phyloP scores from a whole-genome alignment of 495 filamentous ascomycete genomes.

The Penicillium desertorum region DNA sequence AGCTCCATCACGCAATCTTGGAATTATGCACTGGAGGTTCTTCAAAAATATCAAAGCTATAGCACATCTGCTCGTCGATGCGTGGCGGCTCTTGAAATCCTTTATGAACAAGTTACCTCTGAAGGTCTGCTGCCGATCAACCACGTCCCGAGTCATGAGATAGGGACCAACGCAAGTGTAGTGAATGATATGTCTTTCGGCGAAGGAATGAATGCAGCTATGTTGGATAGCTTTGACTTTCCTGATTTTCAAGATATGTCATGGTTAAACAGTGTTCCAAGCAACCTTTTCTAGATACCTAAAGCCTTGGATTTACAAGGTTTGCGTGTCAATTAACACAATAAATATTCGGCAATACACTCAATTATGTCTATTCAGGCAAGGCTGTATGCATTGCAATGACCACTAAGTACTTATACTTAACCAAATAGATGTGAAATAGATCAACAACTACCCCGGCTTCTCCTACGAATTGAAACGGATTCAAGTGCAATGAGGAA shows the following conservation, averaged over 20 bases:
- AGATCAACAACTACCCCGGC: neutral
- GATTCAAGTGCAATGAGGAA: slow-evolving; percentile 30
- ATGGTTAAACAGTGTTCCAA: slow-evolving; percentile 42
- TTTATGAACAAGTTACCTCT: slow-evolving; percentile 37
- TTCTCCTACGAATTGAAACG: slow-evolving; percentile 11
- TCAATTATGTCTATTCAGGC: neutral
- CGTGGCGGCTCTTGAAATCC: slow-evolving; percentile 41
- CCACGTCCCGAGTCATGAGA: neutral
- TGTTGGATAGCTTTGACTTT: slow-evolving; percentile 35
- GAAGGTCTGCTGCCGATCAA: slow-evolving; percentile 16
- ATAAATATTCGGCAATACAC: neutral
- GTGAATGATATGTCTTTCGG: slow-evolving; percentile 32
- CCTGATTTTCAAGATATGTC: slow-evolving; percentile 43
- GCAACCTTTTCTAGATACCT: slow-evolving; percentile 27
- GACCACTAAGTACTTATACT: neutral
- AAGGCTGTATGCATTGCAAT: no score
- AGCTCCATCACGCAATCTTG: slow-evolving; percentile 31
- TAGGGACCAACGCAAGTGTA: neutral
- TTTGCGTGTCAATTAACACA: neutral
- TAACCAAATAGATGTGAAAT: neutral
- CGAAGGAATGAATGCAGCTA: slow-evolving; percentile 31
- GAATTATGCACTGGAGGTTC: slow-evolving; percentile 35
- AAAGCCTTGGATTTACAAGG: neutral
- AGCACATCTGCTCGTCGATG: slow-evolving; percentile 39
- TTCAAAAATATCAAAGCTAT: slow-evolving; percentile 38